These are phyloP conservation scores for Grammothele lineata DNA, from an alignment of 768 basidiomycete genomes.

Conservation along the genomic window DNA sequence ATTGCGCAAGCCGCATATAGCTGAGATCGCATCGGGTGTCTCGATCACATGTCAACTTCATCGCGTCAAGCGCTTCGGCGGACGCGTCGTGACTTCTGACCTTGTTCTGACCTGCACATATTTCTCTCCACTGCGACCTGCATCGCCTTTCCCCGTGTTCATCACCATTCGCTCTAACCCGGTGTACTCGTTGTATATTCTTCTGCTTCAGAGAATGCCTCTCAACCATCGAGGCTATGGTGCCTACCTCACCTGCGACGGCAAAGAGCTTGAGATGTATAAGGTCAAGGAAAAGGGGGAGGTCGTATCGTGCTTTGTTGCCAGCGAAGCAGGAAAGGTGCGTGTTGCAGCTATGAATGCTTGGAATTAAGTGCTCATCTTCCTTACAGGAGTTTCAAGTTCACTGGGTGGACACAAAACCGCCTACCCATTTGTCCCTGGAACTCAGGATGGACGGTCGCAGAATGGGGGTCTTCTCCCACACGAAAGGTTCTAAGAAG, in stretches of 20 bases:
- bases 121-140: too few relatives aligned
- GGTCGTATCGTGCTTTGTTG: slow-evolving; percentile 15
- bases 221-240: slow-evolving; percentile 8
- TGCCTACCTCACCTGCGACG: slow-evolving; percentile 15
- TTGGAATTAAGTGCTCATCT: too few relatives aligned
- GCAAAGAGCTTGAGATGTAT: slow-evolving; percentile 8
- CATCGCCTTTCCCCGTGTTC: neutral
- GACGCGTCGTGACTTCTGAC: neutral
- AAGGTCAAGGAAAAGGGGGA: slow-evolving; percentile 11
- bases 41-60: slow-evolving; percentile 6
- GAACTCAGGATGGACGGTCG: slow-evolving; percentile 16
- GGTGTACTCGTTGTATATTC: too few relatives aligned
- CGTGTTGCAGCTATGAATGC: neutral
- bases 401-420: slow-evolving; percentile 15
- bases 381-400: slow-evolving; percentile 8
- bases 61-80: neutral
- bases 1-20: too few relatives aligned
- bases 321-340: slow-evolving; percentile 14
- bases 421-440: slow-evolving; percentile 9
- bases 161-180: too few relatives aligned
- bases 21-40: too few relatives aligned
- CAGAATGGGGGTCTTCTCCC: slow-evolving; percentile 10
- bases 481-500: slow-evolving; percentile 6
- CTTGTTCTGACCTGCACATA: too few relatives aligned
- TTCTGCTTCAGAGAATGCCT: too few relatives aligned